Base-by-base conservation (phyloP, 2,329 filamentous ascomycete species). In the Aspergillus udagawae region DNA sequence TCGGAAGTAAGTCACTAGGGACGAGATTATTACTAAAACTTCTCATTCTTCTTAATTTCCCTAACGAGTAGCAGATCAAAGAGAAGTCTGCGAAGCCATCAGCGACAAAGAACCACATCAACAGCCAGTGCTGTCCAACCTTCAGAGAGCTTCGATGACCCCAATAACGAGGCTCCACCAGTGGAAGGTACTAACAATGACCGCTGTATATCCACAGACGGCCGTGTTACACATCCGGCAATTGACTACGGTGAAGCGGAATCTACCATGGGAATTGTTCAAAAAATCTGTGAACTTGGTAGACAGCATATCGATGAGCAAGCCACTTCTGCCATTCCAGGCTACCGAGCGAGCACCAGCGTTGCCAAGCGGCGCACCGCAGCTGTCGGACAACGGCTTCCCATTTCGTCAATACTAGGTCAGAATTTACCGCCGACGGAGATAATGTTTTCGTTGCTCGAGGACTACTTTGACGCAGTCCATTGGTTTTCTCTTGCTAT, bases 401-500 rank as follows among this genome's bases (percentile, higher is more conserved):
- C 65, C 4, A 66, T 71, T n/a, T 58, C 64, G 21, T 59, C 63
- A 28, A 61, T 74, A 2, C 32, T 76, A 7, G 66, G 66, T 3
- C 60, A 61, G 44, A 49, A 63, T 6, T 53, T 77, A 14, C 75
- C 75, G 5, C 45, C 67, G 1, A 58, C 62, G 9, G 58, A 70
- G 1, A 45, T 69, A 5, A 66, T 73, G 45, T 58, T 67, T n/a
- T 55, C 64, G 20, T 63, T 77, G 1, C 50, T 79, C 9, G 74
- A 77, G 54, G 69, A 74, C 20, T 79, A 78, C 51, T 75, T 78
- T 52, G 67, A 72, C 51, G 63, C 73, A 1, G 70, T 79, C 17
- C 75, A 78, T 61, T 79, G 76, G 76, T 78, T 79, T 54, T 77
- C 75, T 17, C 65, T 79, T 3, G 74, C 75, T 1, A 66, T 79